A percentile compares a stretch with the other conserved stretches of the same genome.
phyloP scores from a whole-genome alignment of 306 rosid genomes.

The Inga oerstediana region DNA sequence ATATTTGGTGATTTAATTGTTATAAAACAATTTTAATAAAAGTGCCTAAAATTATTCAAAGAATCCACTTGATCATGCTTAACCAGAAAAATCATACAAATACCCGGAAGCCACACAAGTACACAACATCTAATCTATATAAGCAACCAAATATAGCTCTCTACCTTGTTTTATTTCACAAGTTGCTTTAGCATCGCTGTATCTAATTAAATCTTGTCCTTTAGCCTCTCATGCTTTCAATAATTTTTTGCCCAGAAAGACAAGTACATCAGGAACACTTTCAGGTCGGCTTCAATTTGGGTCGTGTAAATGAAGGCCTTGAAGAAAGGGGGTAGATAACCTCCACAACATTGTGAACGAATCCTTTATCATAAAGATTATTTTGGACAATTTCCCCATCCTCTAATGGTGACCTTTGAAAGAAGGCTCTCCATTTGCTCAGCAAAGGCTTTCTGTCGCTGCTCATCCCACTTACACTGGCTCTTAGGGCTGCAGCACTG shows the following conservation, averaged over 20 bases:
- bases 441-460: conserved; percentile 8
- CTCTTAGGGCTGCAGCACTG: conserved; percentile 81
- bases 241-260: not conserved
- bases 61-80: not conserved
- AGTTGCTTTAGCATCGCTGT: not conserved
- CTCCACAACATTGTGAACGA: conserved; percentile 66
- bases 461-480: conserved; percentile 58
- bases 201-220: not conserved
- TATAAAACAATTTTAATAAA: not conserved
- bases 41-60: not conserved
- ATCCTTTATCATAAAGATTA: conserved; percentile 77
- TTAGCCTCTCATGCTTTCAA: not conserved
- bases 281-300: conserved; percentile 68
- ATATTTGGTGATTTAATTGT: not conserved
- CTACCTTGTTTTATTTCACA: not conserved
- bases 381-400: conserved; percentile 64
- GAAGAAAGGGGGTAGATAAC: conserved; percentile 69
- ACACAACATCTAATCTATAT: not conserved
- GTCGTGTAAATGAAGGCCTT: conserved; percentile 46
- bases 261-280: not conserved
- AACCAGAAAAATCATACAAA: not conserved
- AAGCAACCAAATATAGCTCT: not conserved
- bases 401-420: conserved; percentile 65
- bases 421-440: conserved; percentile 78
- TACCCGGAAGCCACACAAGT: not conserved